These are phyloP conservation scores for Pichia pseudocactophila DNA, from an alignment of 805 yeast species.

Conservation along the genomic window DNA sequence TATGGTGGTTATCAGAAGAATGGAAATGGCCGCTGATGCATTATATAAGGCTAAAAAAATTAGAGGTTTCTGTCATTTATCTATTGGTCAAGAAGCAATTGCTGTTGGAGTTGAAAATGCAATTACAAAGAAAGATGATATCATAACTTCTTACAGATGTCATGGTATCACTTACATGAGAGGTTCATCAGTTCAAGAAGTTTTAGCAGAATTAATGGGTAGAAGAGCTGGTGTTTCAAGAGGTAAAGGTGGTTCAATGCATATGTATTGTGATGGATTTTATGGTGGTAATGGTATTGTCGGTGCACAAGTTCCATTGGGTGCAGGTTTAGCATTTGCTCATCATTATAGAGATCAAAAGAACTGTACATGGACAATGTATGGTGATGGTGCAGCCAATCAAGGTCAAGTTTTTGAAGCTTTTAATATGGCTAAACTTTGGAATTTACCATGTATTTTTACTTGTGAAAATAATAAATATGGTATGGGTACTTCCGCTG, in stretches of 20 bases:
- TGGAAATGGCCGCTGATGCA: constrained; percentile 99
- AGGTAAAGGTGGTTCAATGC: constrained; percentile 99
- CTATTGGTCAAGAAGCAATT: constrained; percentile 97
- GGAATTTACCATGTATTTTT: constrained; percentile 91
- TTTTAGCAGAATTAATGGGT: constrained; percentile 95
- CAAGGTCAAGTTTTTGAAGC: constrained; percentile 99
- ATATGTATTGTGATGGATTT: constrained; percentile 91
- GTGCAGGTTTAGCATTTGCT: constrained; percentile 97
- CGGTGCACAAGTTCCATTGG: constrained; percentile 98
- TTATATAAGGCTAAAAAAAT: constrained; percentile 96
- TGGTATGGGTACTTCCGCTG: constrained; percentile 99
- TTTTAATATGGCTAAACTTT: constrained; percentile 97
- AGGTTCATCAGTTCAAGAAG: constrained; percentile 85
- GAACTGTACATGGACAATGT: constrained; percentile 76
- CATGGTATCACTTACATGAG: constrained; percentile 97
- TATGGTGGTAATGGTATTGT: constrained; percentile 99
- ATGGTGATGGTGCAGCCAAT: constrained; percentile 99
- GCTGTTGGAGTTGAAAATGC: constrained; percentile 98
- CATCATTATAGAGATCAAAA: constrained; percentile 82
- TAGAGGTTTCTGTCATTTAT: constrained; percentile 97
- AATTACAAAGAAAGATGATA: constrained; percentile 71
- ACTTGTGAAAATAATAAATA: constrained; percentile 98
- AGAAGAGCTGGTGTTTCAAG: constrained; percentile 88
- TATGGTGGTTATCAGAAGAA: constrained; percentile 87
- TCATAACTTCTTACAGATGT: constrained; percentile 96